A percentile compares a stretch with the other conserved stretches of the same genome.
Evolutionary conservation across 75 land plant genomes (phyloP).

Genomic region (Adiantum capillusveneris): DNA sequence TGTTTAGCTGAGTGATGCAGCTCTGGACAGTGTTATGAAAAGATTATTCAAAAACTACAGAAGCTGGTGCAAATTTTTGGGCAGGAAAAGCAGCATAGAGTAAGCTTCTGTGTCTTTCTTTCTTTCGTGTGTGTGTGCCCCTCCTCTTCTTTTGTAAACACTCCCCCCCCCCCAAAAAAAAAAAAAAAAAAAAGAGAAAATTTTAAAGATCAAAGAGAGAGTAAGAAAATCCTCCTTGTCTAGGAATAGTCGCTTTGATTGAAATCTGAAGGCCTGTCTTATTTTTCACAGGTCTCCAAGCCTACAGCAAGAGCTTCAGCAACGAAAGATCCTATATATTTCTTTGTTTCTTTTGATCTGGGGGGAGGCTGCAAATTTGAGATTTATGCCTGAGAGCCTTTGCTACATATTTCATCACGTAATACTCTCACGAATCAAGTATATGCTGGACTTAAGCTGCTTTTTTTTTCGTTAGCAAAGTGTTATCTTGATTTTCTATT

Average conservation of each 20-base stretch:
- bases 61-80: slow-evolving; percentile 64
- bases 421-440: slow-evolving; percentile 4
- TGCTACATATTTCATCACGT: slow-evolving; percentile 97
- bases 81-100: slow-evolving; percentile 41
- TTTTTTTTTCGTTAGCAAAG: too few species aligned
- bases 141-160: too few species aligned
- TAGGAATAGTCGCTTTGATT: too few species aligned
- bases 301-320: slow-evolving; percentile 83
- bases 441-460: not conserved
- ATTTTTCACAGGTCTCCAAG: slow-evolving; percentile 80
- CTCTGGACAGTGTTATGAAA: slow-evolving; percentile 50
- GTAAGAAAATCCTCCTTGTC: too few species aligned
- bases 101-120: slow-evolving; percentile 11
- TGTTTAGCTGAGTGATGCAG: slow-evolving; percentile 57
- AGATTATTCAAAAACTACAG: slow-evolving; percentile 60
- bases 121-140: too few species aligned
- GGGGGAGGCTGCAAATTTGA: slow-evolving; percentile 97
- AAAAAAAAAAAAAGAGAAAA: too few species aligned
- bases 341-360: slow-evolving; percentile 90
- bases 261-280: too few species aligned
- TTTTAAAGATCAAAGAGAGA: too few species aligned
- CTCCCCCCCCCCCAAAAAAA: too few species aligned
- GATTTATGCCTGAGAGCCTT: slow-evolving; percentile 98
- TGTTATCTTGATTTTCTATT: too few species aligned
- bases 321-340: slow-evolving; percentile 76